A percentile compares a stretch with the other conserved stretches of the same genome.
Evolutionary conservation across 2,329 filamentous ascomycete genomes (phyloP).

Genomic region (Plenodomus lindquistii): DNA sequence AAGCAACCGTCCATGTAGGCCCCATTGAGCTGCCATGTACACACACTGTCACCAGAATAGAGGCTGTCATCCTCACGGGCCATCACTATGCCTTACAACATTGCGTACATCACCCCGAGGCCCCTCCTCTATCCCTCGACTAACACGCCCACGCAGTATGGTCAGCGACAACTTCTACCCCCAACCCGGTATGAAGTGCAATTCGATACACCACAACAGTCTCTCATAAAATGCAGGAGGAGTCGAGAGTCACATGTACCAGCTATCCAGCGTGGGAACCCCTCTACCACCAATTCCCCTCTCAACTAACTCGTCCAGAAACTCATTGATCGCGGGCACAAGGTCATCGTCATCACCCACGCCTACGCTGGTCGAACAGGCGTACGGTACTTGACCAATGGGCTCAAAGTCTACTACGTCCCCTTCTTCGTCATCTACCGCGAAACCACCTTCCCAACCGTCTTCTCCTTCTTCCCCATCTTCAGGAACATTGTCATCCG

Average conservation of each 20-base stretch:
- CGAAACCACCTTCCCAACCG: conserved; percentile 88
- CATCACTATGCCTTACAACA: conserved; percentile 67
- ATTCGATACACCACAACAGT: background rate
- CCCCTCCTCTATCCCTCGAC: background rate
- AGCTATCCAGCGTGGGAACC: conserved; percentile 72
- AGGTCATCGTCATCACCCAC: conserved; percentile 97
- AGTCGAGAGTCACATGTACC: conserved; percentile 98
- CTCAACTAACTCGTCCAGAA: conserved; percentile 58
- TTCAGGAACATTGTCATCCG: conserved; percentile 94
- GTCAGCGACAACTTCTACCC: conserved; percentile 99
- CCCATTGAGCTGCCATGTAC: conserved; percentile 29
- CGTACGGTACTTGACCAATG: conserved; percentile 93
- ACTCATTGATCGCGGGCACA: conserved; percentile 95
- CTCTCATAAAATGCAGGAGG: conserved; percentile 60
- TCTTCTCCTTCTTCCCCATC: conserved; percentile 98
- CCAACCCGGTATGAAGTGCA: conserved; percentile 66
- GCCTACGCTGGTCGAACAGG: conserved; percentile 89
- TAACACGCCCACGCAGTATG: conserved; percentile 62
- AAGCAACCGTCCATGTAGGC: conserved; percentile 1
- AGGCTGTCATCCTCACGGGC: conserved; percentile 24
- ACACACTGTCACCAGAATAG: conserved; percentile 5
- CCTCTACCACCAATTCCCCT: background rate
- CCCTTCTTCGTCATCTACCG: conserved; percentile 97
- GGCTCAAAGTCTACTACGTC: conserved; percentile 96
- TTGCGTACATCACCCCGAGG: conserved; percentile 59